These are phyloP conservation scores for Lentinus brumalis DNA, from an alignment of 768 basidiomycete genomes.

Conservation along the genomic window DNA sequence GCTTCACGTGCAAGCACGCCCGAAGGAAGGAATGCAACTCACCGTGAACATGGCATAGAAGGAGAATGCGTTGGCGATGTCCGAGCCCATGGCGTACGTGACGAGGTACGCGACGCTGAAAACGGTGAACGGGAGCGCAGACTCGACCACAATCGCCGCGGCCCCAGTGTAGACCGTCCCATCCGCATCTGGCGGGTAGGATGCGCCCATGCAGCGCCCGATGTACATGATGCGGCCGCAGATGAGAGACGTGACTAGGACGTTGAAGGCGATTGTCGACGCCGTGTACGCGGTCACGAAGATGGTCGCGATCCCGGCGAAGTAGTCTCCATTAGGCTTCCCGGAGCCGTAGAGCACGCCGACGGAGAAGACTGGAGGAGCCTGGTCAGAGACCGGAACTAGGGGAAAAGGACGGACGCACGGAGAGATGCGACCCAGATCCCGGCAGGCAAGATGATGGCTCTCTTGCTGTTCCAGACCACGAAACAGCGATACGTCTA, in stretches of 20 bases:
- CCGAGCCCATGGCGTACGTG: conserved; percentile 38
- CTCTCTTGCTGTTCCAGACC: conserved; percentile 25
- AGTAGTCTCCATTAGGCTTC: conserved; percentile 43
- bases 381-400: background rate
- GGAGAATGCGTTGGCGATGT: conserved; percentile 39
- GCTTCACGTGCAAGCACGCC: background rate
- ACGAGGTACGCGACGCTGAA: conserved; percentile 42
- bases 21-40: conserved; percentile 12
- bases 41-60: conserved; percentile 47
- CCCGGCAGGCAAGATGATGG: conserved; percentile 26
- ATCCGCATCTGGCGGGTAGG: conserved; percentile 22
- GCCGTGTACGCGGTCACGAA: conserved; percentile 45
- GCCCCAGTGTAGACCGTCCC: conserved; percentile 41
- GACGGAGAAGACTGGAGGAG: conserved; percentile 39
- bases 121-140: conserved; percentile 42
- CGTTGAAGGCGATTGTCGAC: conserved; percentile 44
- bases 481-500: conserved; percentile 30
- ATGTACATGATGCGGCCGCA: conserved; percentile 39
- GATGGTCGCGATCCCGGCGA: conserved; percentile 38
- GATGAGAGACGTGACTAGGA: conserved; percentile 44
- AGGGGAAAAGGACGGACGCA: conserved; percentile 1
- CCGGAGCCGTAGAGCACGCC: conserved; percentile 42
- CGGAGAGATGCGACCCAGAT: conserved; percentile 28
- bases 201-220: conserved; percentile 28
- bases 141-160: conserved; percentile 41